A percentile compares a stretch with the other conserved stretches of the same genome.
These are phyloP conservation scores for Ogataea hybrid DNA, from an alignment of 1,139 yeast genomes.

Conservation along the genomic window DNA sequence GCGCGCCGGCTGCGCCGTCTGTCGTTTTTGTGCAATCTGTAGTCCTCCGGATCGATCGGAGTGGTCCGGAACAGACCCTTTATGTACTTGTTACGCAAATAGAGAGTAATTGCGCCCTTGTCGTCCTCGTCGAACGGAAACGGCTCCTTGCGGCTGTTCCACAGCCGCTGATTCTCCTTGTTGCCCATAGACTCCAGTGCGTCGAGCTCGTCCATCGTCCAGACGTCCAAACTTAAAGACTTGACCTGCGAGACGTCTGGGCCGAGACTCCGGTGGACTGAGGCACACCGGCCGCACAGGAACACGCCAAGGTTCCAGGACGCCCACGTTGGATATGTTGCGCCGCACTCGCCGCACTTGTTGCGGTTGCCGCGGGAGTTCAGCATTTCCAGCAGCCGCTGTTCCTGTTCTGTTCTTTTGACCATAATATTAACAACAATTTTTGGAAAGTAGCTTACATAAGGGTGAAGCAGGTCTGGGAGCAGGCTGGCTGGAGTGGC, in stretches of 20 bases:
- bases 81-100: slow-evolving; percentile 53
- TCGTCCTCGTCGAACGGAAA: slow-evolving; percentile 72
- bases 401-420: slow-evolving; percentile 26
- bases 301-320: slow-evolving; percentile 56
- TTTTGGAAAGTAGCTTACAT: background rate
- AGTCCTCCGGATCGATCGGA: slow-evolving; percentile 27
- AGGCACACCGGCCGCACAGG: slow-evolving; percentile 77
- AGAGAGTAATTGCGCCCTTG: slow-evolving; percentile 53
- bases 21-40: slow-evolving; percentile 18
- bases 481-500: too few relatives aligned
- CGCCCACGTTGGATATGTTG: slow-evolving; percentile 59
- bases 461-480: too few relatives aligned
- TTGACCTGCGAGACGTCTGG: slow-evolving; percentile 71
- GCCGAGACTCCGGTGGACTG: slow-evolving; percentile 75
- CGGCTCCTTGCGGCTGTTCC: slow-evolving; percentile 61
- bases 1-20: background rate
- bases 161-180: slow-evolving; percentile 56
- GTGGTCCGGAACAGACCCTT: slow-evolving; percentile 44
- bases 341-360: slow-evolving; percentile 73
- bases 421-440: slow-evolving; percentile 6
- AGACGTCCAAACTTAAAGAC: slow-evolving; percentile 78
- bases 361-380: slow-evolving; percentile 46
- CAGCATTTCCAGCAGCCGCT: slow-evolving; percentile 35
- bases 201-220: slow-evolving; percentile 64
- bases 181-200: slow-evolving; percentile 64